Base-by-base conservation (phyloP, 805 yeast genomes). In the Saitoella complicata region DNA sequence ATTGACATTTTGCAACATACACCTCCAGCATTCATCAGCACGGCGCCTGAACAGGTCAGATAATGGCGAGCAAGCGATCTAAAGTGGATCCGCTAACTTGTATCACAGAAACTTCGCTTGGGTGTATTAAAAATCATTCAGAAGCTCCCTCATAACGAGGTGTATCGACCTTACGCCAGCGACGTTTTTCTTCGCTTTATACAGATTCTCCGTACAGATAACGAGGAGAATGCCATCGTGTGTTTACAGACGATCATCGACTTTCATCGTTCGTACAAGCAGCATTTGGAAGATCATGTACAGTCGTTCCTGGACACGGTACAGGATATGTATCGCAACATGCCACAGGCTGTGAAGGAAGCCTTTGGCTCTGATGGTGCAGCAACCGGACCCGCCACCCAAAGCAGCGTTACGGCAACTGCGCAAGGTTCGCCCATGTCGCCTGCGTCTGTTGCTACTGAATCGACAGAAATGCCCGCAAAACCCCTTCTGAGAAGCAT, bases 151-250 rank as follows among this genome's bases (percentile, higher is more conserved):
- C 75, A 82, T 68, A 86, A 81, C 57, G 95, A 86, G 34, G 71
- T 79, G 1, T 76, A 85, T 55, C 80, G 78, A 56, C 81, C 81
- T 0, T 77, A 76, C 58, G 76, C 87, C 1, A 63, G 64, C 33
- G 68, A 68, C 35, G 69, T 85, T 12, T 65, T 82, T 54, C 78
- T 73, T 34, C 64, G 69, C 7, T 63, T 88, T 44, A 74, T 78
- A 53, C 60, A 66, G 21, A 64, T 80, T 9, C 66, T 88, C 47
- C 74, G 72, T 12, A 68, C 65, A 10, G 99, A 93, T 56, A 91
- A 91, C 58, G 99, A 93, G 60, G 96, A 87, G 49, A 91, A 91
- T 59, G 97, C 97, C 42, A 84, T 86, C 1, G 68, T 85, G 43
- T 80, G 94, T 59, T 76, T 91, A 80, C 86, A 84, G 58, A 78